These are phyloP conservation scores for Adansonia rubrostipa DNA, from an alignment of 441 rosid genomes.

Conservation along the genomic window DNA sequence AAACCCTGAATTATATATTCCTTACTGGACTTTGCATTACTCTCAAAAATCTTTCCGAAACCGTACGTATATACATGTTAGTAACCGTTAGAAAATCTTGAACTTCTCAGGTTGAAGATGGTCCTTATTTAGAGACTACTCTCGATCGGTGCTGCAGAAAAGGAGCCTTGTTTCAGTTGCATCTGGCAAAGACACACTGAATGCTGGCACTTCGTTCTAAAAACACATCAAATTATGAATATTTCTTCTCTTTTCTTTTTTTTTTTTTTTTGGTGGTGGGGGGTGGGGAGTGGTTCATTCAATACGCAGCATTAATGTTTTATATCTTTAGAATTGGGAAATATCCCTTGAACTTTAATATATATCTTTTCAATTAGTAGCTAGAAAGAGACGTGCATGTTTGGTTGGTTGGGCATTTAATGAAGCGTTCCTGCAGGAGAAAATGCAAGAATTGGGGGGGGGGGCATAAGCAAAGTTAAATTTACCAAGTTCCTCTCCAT, in stretches of 20 bases:
- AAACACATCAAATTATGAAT: slow-evolving; percentile 4
- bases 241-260: background rate
- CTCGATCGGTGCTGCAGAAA: background rate
- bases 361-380: background rate
- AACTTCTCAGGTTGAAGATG: slow-evolving; percentile 1
- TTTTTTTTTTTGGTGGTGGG: background rate
- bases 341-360: background rate
- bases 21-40: background rate
- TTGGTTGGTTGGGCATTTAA: background rate
- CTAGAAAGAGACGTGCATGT: background rate
- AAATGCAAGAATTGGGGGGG: background rate
- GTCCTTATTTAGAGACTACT: slow-evolving; percentile 3
- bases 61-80: no score
- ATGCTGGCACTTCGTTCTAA: background rate
- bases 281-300: background rate
- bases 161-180: slow-evolving; percentile 2
- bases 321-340: background rate
- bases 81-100: no score
- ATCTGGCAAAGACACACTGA: background rate
- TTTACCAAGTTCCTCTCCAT: no score
- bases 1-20: background rate
- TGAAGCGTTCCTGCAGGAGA: slow-evolving; percentile 5
- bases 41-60: background rate
- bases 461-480: background rate
- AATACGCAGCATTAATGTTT: background rate